phyloP scores from a whole-genome alignment of 345 rosid species.

The Anacardium occidentale region DNA sequence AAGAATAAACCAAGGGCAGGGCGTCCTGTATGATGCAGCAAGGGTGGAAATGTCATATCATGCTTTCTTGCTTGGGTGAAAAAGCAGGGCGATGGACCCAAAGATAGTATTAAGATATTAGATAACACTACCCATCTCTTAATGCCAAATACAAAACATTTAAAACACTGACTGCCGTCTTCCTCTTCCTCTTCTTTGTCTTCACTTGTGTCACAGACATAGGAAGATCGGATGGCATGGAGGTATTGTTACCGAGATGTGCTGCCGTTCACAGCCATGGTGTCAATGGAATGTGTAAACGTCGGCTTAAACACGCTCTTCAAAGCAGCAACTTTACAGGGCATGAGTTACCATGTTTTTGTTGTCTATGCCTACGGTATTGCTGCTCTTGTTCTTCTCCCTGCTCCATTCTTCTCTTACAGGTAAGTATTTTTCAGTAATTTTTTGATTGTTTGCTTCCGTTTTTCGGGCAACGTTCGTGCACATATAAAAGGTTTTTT shows the following conservation, averaged over 20 bases:
- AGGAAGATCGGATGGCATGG: constrained; percentile 35
- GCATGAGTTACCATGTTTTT: constrained; percentile 78
- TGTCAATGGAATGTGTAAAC: constrained; percentile 66
- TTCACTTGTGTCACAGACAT: background rate
- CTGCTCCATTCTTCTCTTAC: constrained; percentile 72
- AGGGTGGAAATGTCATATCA: too few relatives aligned
- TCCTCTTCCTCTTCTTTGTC: too few relatives aligned
- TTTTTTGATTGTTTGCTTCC: background rate
- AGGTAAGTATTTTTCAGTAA: constrained; percentile 31
- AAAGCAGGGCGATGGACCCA: background rate
- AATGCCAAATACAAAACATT: background rate
- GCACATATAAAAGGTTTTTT: background rate
- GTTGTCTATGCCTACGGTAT: constrained; percentile 71
- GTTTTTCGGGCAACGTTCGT: background rate
- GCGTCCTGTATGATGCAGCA: too few relatives aligned
- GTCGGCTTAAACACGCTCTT: constrained; percentile 76
- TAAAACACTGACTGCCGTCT: background rate
- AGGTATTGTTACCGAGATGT: constrained; percentile 50
- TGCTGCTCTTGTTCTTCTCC: constrained; percentile 86
- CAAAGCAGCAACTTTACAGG: constrained; percentile 76
- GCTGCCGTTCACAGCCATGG: constrained; percentile 66
- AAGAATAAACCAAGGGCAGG: too few relatives aligned
- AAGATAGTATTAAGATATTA: too few relatives aligned
- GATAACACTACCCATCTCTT: background rate
- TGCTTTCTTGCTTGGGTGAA: background rate